Base-by-base conservation (phyloP, 129 eudicot species). In the Scalesia atractyloides region DNA sequence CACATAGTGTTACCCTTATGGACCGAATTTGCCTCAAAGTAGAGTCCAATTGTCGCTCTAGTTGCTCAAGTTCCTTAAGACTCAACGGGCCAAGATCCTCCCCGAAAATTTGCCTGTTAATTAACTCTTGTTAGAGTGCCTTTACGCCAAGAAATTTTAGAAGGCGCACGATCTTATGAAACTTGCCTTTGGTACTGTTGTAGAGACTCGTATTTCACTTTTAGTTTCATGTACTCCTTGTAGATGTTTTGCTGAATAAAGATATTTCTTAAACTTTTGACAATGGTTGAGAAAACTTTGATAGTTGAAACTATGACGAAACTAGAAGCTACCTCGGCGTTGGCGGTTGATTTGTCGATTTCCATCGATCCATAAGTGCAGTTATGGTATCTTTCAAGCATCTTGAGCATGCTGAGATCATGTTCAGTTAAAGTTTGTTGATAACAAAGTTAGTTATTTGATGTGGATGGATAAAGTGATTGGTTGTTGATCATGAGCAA, bases 101-200 rank as follows among this genome's bases (percentile, higher is more conserved):
- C 66, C 98, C 98, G 49, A 87, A 88, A 65, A 92, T 81, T 60
- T 92, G 90, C 83, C 98, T 92, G 73, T 59, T 44, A 47, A 15
- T 59, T 10, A 79, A 16, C 36, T 48, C 13, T 17, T 17, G 30
- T 56, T 58, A 53, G 48, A 2, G 26, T 12, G 50, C 15, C 10
- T 65, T 66, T 41, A 19, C 51, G 33, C 18, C n/a, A 34, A 17
- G 39, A 37, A 12, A 14, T 14, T 53, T 65, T 53, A 49, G 61
- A 49, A 9, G 22, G 1, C 46, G 46, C 46, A 41, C 1, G 10
- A 2, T 11, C 10, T 2, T 36, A 33, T 16, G 18, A 62, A 68
- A n/a, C 80, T 46, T 85, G 87, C 98, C 96, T 92, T 69, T 92
- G 98, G 76, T 88, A 85, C 73, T 83, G 88, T 69, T 89, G 98